Conservation (phyloP, 345 rosid species). For the Brassica nigra region DNA sequence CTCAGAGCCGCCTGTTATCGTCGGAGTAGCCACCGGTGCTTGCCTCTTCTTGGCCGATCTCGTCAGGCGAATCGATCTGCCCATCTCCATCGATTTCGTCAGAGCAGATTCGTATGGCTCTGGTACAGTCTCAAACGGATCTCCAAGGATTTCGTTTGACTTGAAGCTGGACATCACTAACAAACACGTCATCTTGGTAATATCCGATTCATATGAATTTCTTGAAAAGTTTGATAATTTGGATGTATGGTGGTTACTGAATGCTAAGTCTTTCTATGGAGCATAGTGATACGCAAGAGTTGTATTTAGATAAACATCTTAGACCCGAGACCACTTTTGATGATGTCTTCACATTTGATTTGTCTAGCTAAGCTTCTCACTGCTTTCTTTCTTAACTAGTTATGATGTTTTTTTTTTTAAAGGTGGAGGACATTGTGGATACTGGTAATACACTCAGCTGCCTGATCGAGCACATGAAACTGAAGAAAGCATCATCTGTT, state of each 20-base stretch:
- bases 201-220: neutral
- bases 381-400: neutral
- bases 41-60: slow-evolving; percentile 84
- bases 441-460: slow-evolving; percentile 75
- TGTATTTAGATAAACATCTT: neutral
- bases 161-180: slow-evolving; percentile 63
- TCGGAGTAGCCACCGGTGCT: slow-evolving; percentile 90
- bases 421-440: slow-evolving; percentile 98
- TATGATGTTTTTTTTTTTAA: slow-evolving; percentile 14
- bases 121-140: slow-evolving; percentile 58
- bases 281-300: neutral
- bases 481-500: slow-evolving; percentile 71
- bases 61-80: slow-evolving; percentile 58
- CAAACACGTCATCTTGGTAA: slow-evolving; percentile 77
- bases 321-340: neutral
- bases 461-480: slow-evolving; percentile 57
- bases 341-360: neutral
- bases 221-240: neutral
- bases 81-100: slow-evolving; percentile 61
- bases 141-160: slow-evolving; percentile 65
- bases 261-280: neutral
- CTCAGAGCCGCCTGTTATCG: slow-evolving; percentile 56
- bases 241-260: too few relatives aligned
- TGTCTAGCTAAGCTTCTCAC: neutral
- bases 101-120: slow-evolving; percentile 82